phyloP scores from a whole-genome alignment of 208 protist genomes.

The Trypanosoma congolense region DNA sequence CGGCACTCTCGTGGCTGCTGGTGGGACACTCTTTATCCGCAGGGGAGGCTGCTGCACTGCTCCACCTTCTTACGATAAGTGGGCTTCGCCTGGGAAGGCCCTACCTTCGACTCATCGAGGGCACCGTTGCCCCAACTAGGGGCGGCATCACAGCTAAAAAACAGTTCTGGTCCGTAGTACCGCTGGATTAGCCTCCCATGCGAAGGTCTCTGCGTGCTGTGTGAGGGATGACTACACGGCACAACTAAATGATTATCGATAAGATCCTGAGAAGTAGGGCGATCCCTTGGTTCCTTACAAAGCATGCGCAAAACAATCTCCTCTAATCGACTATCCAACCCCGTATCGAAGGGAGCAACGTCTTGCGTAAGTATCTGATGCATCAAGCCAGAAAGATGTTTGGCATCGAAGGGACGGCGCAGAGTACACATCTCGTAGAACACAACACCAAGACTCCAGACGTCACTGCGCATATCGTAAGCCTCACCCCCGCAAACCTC shows the following conservation, averaged over 20 bases:
- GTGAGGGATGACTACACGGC: constrained; percentile 69
- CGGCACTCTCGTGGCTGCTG: not conserved
- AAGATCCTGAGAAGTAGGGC: constrained; percentile 75
- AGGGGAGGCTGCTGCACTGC: not conserved
- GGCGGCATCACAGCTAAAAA: not conserved
- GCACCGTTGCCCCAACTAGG: not conserved
- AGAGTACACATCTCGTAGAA: constrained; percentile 94
- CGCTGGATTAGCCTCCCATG: constrained; percentile 65
- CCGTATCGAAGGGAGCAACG: constrained; percentile 67
- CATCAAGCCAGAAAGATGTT: constrained; percentile 67
- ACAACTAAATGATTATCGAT: constrained; percentile 78
- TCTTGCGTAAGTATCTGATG: constrained; percentile 62
- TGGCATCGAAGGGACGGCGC: constrained; percentile 64
- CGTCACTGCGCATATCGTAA: constrained; percentile 91
- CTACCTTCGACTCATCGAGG: not conserved
- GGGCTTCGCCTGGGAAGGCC: not conserved
- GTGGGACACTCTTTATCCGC: not conserved
- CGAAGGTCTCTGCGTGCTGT: constrained; percentile 72
- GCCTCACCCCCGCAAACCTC: constrained; percentile 84
- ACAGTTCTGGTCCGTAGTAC: constrained; percentile 59
- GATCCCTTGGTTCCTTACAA: constrained; percentile 52
- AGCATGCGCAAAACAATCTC: constrained; percentile 79
- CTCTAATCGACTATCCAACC: constrained; percentile 58
- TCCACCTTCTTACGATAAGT: not conserved
- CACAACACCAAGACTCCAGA: constrained; percentile 94